These are phyloP conservation scores for Domatiomyces globalis DNA, from an alignment of 2,329 filamentous ascomycete genomes.

Conservation along the genomic window DNA sequence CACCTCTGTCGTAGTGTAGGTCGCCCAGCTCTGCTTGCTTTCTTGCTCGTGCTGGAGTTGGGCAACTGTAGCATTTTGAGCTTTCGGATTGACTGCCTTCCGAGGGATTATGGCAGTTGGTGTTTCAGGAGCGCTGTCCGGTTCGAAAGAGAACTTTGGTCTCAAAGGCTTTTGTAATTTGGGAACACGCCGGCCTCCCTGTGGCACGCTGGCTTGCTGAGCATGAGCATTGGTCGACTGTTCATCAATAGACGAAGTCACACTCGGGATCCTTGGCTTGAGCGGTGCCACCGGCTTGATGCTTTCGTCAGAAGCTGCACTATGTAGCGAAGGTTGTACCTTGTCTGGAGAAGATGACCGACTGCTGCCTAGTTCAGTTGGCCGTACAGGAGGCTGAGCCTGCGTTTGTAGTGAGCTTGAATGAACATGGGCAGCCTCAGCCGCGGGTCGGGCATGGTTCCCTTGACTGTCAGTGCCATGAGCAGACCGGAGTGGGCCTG, in stretches of 20 bases:
- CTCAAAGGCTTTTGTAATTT: not conserved
- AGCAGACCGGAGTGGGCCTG: slow-evolving; percentile 19
- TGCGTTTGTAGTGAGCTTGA: not conserved
- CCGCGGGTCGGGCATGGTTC: not conserved
- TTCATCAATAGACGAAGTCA: not conserved
- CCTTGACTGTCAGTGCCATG: slow-evolving; percentile 9
- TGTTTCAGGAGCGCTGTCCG: slow-evolving; percentile 14
- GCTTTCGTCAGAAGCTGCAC: slow-evolving; percentile 20
- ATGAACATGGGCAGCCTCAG: not conserved
- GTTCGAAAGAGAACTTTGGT: slow-evolving; percentile 6
- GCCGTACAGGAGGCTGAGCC: not conserved
- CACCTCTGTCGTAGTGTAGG: slow-evolving; percentile 41
- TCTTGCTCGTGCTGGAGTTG: slow-evolving; percentile 10
- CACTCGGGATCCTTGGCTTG: slow-evolving; percentile 23
- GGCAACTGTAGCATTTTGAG: not conserved
- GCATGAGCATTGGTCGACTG: not conserved
- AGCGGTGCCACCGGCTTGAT: slow-evolving; percentile 32
- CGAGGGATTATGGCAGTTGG: slow-evolving; percentile 5
- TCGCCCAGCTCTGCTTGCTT: slow-evolving; percentile 40
- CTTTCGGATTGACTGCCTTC: not conserved
- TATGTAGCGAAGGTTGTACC: slow-evolving; percentile 12
- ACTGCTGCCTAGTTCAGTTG: not conserved
- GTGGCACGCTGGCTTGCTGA: not conserved
- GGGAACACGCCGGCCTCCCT: not conserved
- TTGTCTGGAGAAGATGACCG: slow-evolving; percentile 2